phyloP scores from a whole-genome alignment of 352 stramenopile species.

The Saprolegnia parasitica region DNA sequence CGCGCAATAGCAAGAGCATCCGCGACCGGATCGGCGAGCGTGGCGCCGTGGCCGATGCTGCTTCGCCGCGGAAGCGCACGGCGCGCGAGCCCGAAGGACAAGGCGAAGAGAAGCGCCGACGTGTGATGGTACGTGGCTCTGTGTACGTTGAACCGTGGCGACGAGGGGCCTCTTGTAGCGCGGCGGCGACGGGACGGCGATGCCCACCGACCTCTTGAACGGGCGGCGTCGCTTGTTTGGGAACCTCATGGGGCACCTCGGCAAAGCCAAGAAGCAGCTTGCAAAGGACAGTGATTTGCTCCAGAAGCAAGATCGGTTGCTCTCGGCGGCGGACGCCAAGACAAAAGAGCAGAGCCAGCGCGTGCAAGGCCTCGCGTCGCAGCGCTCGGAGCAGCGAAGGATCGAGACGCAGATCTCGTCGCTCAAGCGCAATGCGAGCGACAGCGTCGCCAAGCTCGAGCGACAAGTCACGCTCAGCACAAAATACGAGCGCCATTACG shows the following conservation, averaged over 20 bases:
- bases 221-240: conserved; percentile 78
- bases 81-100: not conserved
- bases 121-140: not conserved
- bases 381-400: conserved; percentile 36
- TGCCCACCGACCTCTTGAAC: conserved; percentile 17
- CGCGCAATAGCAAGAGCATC: conserved; percentile 20
- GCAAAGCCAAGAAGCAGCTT: conserved; percentile 72
- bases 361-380: conserved; percentile 43
- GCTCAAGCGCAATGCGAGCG: conserved; percentile 49
- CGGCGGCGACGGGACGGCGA: not conserved
- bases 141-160: not conserved
- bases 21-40: conserved; percentile 18
- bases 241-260: conserved; percentile 71
- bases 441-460: conserved; percentile 51
- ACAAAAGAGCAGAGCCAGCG: conserved; percentile 61
- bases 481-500: conserved; percentile 41
- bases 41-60: not conserved
- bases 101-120: conserved; percentile 7
- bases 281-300: conserved; percentile 71
- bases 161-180: not conserved
- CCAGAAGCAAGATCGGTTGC: conserved; percentile 62
- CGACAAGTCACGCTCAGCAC: conserved; percentile 51
- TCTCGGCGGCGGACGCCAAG: conserved; percentile 57
- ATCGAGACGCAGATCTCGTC: conserved; percentile 44
- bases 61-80: conserved; percentile 20